A percentile compares a stretch with the other conserved stretches of the same genome.
Evolutionary conservation across 2,329 filamentous ascomycete species (phyloP).

Genomic region (Capronia coronata): DNA sequence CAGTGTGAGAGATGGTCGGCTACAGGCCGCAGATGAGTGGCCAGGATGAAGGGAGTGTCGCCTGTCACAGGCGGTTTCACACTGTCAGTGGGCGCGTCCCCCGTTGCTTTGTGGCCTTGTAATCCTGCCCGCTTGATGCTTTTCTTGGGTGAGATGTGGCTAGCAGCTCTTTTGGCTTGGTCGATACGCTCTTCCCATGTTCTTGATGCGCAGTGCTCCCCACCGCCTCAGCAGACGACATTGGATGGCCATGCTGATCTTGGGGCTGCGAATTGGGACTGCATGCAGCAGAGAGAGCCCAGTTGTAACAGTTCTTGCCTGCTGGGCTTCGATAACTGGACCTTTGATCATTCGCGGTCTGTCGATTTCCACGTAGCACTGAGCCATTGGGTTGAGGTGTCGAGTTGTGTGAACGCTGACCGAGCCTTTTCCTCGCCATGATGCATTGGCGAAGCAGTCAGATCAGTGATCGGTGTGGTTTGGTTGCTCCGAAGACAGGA

Average conservation of each 20-base stretch:
- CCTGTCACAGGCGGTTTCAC: conserved; percentile 24
- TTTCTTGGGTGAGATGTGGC: conserved; percentile 1
- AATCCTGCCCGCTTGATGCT: conserved; percentile 2
- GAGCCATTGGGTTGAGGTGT: conserved; percentile 19
- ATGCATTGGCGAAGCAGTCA: conserved; percentile 4
- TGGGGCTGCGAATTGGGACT: conserved; percentile 23
- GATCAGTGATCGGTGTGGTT: conserved; percentile 7
- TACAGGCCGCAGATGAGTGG: conserved; percentile 19
- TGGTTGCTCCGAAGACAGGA: background rate
- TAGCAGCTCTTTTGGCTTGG: conserved; percentile 10
- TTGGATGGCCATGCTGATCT: conserved; percentile 24
- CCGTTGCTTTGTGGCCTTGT: conserved; percentile 10
- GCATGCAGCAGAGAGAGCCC: conserved; percentile 17
- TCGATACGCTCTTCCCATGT: conserved; percentile 8
- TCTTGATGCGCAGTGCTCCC: conserved; percentile 8
- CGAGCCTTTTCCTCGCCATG: conserved; percentile 11
- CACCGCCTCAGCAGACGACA: conserved; percentile 13
- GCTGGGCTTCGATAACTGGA: conserved; percentile 9
- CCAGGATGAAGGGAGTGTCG: conserved; percentile 1
- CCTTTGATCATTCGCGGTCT: conserved; percentile 16
- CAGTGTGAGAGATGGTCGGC: conserved; percentile 22
- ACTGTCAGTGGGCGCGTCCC: conserved; percentile 11
- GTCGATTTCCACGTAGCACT: conserved; percentile 23
- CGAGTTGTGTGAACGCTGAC: conserved; percentile 12
- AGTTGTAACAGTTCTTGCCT: conserved; percentile 13